These are phyloP conservation scores for Arthroderma sp. DNA, from an alignment of 2,329 filamentous ascomycete genomes.

Conservation along the genomic window DNA sequence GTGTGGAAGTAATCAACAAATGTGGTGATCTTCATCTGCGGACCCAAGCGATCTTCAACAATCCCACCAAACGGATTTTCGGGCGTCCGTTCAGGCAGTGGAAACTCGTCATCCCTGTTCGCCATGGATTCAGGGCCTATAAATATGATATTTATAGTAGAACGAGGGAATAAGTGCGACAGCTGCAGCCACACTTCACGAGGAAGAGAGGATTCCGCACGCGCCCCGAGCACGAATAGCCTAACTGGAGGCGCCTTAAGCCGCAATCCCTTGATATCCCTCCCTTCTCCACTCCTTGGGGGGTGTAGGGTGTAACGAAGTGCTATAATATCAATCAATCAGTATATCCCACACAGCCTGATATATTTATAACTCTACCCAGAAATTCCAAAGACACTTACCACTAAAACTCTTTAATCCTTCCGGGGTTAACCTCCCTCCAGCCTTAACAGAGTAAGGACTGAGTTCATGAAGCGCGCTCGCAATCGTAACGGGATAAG, in stretches of 20 bases:
- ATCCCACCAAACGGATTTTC: constrained; percentile 87
- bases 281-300: constrained; percentile 61
- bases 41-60: constrained; percentile 77
- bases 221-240: constrained; percentile 83
- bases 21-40: constrained; percentile 89
- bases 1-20: constrained; percentile 98
- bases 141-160: constrained; percentile 82
- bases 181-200: constrained; percentile 90
- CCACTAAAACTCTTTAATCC: constrained; percentile 88
- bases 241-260: constrained; percentile 78
- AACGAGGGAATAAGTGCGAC: constrained; percentile 83
- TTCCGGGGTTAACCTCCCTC: constrained; percentile 67
- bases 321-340: constrained; percentile 38
- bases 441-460: constrained; percentile 69
- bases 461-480: constrained; percentile 90
- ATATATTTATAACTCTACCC: constrained; percentile 1
- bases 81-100: constrained; percentile 71
- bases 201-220: constrained; percentile 92
- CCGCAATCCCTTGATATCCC: constrained; percentile 63
- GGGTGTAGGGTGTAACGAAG: constrained; percentile 90
- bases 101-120: constrained; percentile 86
- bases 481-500: constrained; percentile 82
- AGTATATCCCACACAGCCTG: background rate
- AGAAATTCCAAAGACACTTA: constrained; percentile 35
- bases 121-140: constrained; percentile 94